These are phyloP conservation scores for Gamarada debralockiae DNA, from an alignment of 495 filamentous ascomycete genomes.

Conservation along the genomic window DNA sequence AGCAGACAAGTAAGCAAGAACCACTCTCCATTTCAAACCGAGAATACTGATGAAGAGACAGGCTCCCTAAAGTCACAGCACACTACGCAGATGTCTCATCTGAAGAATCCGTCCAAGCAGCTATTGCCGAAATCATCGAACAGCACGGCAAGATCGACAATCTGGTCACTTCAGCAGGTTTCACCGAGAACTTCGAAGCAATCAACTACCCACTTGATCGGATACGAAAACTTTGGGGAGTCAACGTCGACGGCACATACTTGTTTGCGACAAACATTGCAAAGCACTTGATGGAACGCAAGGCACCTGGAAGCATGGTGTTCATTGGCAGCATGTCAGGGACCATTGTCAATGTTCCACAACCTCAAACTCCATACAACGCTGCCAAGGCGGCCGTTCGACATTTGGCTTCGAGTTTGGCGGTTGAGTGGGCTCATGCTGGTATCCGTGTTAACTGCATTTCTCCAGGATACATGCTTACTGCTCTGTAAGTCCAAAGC, in stretches of 20 bases:
- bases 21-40: not conserved
- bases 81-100: slow-evolving; percentile 86
- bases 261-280: slow-evolving; percentile 82
- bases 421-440: slow-evolving; percentile 78
- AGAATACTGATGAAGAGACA: slow-evolving; percentile 25
- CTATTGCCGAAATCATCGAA: slow-evolving; percentile 62
- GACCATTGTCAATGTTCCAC: slow-evolving; percentile 87
- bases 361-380: slow-evolving; percentile 89
- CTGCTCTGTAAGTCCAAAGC: slow-evolving; percentile 68
- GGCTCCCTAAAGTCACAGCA: slow-evolving; percentile 77
- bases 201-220: slow-evolving; percentile 84
- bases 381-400: slow-evolving; percentile 83
- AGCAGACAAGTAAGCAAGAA: slow-evolving; percentile 54
- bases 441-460: slow-evolving; percentile 81
- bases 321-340: slow-evolving; percentile 96
- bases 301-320: slow-evolving; percentile 77
- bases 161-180: slow-evolving; percentile 92
- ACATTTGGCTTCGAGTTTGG: slow-evolving; percentile 81
- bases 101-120: slow-evolving; percentile 66
- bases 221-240: slow-evolving; percentile 86
- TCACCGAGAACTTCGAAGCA: slow-evolving; percentile 93
- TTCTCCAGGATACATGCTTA: slow-evolving; percentile 81
- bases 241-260: slow-evolving; percentile 94
- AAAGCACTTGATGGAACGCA: slow-evolving; percentile 81
- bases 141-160: slow-evolving; percentile 81